Percentiles rank a stretch among this genome's conserved stretches.
phyloP scores from a whole-genome alignment of 2,329 filamentous ascomycete genomes.

The Ilyonectria sp. region DNA sequence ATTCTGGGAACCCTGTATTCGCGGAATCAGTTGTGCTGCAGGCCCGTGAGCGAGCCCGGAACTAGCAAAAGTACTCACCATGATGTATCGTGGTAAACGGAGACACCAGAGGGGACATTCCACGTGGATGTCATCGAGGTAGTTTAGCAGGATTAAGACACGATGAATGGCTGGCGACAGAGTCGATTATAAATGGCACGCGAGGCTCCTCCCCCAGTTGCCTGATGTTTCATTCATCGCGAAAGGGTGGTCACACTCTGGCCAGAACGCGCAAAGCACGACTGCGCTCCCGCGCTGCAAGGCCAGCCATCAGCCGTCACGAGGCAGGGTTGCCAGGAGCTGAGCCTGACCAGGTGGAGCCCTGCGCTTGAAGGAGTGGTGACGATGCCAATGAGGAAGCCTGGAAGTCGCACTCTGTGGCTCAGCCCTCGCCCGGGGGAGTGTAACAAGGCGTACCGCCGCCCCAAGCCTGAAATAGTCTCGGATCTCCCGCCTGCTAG shows the following conservation, averaged over 20 bases:
- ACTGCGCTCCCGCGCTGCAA: conserved; percentile 5
- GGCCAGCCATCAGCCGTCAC: conserved; percentile 27
- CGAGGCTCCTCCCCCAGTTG: conserved; percentile 9
- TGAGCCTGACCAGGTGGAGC: conserved; percentile 34
- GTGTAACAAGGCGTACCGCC: conserved; percentile 25
- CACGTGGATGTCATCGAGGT: conserved; percentile 35
- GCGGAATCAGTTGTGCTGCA: not conserved
- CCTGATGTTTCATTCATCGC: conserved; percentile 24
- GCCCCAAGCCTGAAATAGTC: conserved; percentile 18
- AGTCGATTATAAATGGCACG: conserved; percentile 25
- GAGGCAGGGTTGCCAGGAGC: conserved; percentile 33
- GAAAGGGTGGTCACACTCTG: conserved; percentile 17
- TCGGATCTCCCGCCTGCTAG: conserved; percentile 6
- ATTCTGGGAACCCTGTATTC: conserved; percentile 56
- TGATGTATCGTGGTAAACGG: conserved; percentile 39
- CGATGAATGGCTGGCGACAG: conserved; percentile 8
- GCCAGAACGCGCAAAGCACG: conserved; percentile 1
- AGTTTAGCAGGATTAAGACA: not conserved
- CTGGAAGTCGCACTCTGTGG: conserved; percentile 27
- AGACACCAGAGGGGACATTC: conserved; percentile 22
- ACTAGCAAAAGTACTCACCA: conserved; percentile 40
- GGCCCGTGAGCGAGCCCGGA: too few species aligned
- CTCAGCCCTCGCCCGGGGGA: conserved; percentile 39
- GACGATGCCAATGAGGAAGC: conserved; percentile 26
- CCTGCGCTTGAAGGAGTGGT: conserved; percentile 14